These are phyloP conservation scores for Blepharisma stoltei DNA, from an alignment of 73 alveolate species.

Conservation along the genomic window DNA sequence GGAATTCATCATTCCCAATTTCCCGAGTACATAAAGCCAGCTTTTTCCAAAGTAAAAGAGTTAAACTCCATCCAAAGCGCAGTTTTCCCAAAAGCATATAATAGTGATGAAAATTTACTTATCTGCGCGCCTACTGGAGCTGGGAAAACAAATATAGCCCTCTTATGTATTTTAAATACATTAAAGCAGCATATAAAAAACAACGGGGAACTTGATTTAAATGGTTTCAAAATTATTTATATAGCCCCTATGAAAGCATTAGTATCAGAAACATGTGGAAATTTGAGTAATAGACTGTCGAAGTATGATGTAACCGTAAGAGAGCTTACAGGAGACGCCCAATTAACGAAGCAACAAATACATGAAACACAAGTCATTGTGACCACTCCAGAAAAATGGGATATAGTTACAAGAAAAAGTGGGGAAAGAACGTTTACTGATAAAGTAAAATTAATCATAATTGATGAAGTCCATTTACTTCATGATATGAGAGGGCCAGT, in stretches of 20 bases:
- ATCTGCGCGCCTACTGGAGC: conserved; percentile 99
- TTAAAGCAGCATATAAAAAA: conserved; percentile 68
- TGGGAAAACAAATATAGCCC: conserved; percentile 95
- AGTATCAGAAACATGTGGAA: conserved; percentile 68
- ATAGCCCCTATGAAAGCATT: conserved; percentile 99
- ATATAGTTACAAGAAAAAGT: conserved; percentile 97
- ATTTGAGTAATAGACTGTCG: neutral
- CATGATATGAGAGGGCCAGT: conserved; percentile 99
- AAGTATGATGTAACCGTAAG: conserved; percentile 81
- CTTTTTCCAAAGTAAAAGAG: conserved; percentile 78
- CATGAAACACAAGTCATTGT: conserved; percentile 95
- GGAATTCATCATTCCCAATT: neutral
- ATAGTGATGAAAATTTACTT: conserved; percentile 84
- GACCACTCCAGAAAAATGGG: conserved; percentile 99
- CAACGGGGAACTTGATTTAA: conserved; percentile 82
- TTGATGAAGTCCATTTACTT: conserved; percentile 99
- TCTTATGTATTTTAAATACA: conserved; percentile 79
- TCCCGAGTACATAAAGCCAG: conserved; percentile 53
- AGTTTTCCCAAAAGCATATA: conserved; percentile 78
- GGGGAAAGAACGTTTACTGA: conserved; percentile 94
- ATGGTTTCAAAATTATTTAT: conserved; percentile 91
- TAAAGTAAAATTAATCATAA: conserved; percentile 91
- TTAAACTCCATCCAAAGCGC: conserved; percentile 69
- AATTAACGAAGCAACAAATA: conserved; percentile 90
- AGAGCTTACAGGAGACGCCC: conserved; percentile 99